Base-by-base conservation (phyloP, 768 basidiomycete genomes). In the Tephrocybe sp. region DNA sequence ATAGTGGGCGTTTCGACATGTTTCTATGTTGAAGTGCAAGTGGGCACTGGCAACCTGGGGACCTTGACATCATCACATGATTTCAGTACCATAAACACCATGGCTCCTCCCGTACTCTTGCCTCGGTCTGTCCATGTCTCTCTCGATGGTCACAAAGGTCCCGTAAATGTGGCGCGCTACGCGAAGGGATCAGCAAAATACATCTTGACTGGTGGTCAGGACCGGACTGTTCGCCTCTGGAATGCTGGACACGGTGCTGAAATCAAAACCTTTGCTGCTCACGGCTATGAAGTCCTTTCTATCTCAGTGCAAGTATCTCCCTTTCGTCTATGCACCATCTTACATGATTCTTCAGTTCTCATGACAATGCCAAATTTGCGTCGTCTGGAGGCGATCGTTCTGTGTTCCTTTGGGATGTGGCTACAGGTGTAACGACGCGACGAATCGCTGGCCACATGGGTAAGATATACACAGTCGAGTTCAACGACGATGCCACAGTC, bases 331-430 rank as follows among this genome's bases (percentile, higher is more conserved):
- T 43, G 27, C 7, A 30, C 33, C 27, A 47, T 12, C 27, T 33
- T 22, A 34, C 42, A 39, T 23, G 18, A 13, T 23, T 29, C 36
- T 45, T 15, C 57, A 95, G 91, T 33, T 80, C 92, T 36, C 85
- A 92, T 57, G 95, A 99, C 69, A 99, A 99, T 70, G 84, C 88
- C 23, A 87, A 88, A 60, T 94, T 99, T 59, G 94, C 87, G 12
- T 94, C 91, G 3, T 91, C 87, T 19, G 95, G 95, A 25, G 95
- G 95, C 5, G 95, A 99, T 67, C 83, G 91, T 54, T 84, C 86
- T 43, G 84, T 97, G 1, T 97, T 97, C 57, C 68, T 97, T 19
- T 98, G 95, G 95, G 97, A 99, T 62, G 97, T 99, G 9, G 81
- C 86, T 15, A 82, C 88, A 25, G 95, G 91, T 11, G 78, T 82